Percentiles rank a stretch among this genome's conserved stretches.
These are phyloP conservation scores for Blepharisma stoltei DNA, from an alignment of 73 alveolate species.

Conservation along the genomic window DNA sequence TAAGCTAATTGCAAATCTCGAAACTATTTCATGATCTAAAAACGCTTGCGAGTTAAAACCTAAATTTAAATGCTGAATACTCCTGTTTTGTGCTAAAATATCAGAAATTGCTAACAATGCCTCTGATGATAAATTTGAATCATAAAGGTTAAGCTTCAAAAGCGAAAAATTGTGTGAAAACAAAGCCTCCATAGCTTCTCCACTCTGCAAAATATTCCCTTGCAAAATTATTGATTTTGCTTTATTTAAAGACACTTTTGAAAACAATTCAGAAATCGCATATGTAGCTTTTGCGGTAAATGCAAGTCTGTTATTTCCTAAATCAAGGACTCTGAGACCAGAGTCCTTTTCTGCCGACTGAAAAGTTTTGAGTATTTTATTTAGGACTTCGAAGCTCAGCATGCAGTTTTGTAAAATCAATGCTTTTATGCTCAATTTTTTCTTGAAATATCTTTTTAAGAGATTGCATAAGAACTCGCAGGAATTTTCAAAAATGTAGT, in stretches of 20 bases:
- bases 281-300: background rate
- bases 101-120: background rate
- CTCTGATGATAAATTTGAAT: constrained; percentile 1
- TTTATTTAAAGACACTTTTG: background rate
- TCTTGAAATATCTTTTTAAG: background rate
- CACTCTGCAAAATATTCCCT: background rate
- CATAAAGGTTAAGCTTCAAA: constrained; percentile 9
- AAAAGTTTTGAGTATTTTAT: background rate
- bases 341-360: background rate
- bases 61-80: background rate
- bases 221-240: background rate
- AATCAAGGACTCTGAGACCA: background rate
- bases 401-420: constrained; percentile 11
- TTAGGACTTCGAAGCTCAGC: background rate
- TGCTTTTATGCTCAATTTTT: constrained; percentile 1
- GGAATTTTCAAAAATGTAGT: constrained; percentile 7
- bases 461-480: background rate
- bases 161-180: background rate
- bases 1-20: background rate
- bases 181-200: background rate
- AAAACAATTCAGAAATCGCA: background rate
- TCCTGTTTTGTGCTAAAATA: constrained; percentile 2
- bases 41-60: constrained; percentile 1
- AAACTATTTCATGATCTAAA: constrained; percentile 2
- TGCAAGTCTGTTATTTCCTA: background rate